Conservation (phyloP, 192 early-diverging fungal genomes). For the Coemansia sp. region DNA sequence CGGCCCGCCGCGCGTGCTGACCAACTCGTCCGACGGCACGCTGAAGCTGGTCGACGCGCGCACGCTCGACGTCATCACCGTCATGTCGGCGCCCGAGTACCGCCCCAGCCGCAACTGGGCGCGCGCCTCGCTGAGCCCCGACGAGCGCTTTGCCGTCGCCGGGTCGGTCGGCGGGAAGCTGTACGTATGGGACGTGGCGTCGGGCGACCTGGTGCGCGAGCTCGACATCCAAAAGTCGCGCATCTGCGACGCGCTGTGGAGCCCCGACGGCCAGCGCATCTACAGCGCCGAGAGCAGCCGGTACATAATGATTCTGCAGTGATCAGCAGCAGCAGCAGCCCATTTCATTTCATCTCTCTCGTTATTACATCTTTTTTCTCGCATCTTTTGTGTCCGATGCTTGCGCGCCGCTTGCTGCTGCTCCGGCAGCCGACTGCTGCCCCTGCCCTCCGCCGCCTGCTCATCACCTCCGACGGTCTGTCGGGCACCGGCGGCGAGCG, state of each 20-base stretch:
- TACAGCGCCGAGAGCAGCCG: slow-evolving; percentile 71
- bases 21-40: slow-evolving; percentile 94
- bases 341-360: no score
- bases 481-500: slow-evolving; percentile 64
- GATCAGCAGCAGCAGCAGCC: no score
- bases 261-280: slow-evolving; percentile 60
- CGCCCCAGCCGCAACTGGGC: slow-evolving; percentile 89
- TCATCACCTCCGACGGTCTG: background rate
- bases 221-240: slow-evolving; percentile 73
- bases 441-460: background rate
- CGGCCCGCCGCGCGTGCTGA: slow-evolving; percentile 67
- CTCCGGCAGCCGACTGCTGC: background rate
- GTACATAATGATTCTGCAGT: slow-evolving; percentile 56
- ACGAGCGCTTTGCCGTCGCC: slow-evolving; percentile 80
- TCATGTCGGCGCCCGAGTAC: slow-evolving; percentile 70
- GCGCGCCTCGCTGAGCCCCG: slow-evolving; percentile 79
- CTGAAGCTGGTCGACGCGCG: slow-evolving; percentile 81
- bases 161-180: slow-evolving; percentile 82
- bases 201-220: slow-evolving; percentile 67
- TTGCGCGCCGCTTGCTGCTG: slow-evolving; percentile 1
- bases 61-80: slow-evolving; percentile 72
- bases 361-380: no score
- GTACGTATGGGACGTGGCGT: slow-evolving; percentile 77
- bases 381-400: background rate
- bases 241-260: slow-evolving; percentile 75